Conservation (phyloP, 108 stramenopile species). For the Cyclotella choctawhatcheeana region DNA sequence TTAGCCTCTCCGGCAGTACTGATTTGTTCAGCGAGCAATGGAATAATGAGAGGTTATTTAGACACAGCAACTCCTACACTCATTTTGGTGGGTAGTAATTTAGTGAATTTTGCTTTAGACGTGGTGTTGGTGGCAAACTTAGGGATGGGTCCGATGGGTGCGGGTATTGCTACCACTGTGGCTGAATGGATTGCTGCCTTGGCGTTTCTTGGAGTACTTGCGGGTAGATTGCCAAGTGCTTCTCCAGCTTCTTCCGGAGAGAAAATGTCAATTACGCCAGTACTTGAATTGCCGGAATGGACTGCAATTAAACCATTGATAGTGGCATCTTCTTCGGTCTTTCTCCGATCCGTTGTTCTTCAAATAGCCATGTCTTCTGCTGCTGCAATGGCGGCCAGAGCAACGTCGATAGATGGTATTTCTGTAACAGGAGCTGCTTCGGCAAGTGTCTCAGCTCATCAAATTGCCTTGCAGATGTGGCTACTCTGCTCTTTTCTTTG, state of each 20-base stretch:
- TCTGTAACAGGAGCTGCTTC: constrained; percentile 54
- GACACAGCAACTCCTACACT: constrained; percentile 83
- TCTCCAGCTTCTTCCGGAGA: not conserved
- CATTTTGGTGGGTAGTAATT: constrained; percentile 72
- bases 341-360: constrained; percentile 71
- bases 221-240: constrained; percentile 66
- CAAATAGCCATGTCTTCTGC: constrained; percentile 77
- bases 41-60: constrained; percentile 84
- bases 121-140: constrained; percentile 61
- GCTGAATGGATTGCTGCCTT: constrained; percentile 85
- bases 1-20: constrained; percentile 85
- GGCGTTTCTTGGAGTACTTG: constrained; percentile 70
- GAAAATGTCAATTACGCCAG: constrained; percentile 40
- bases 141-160: constrained; percentile 78
- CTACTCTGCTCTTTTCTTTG: constrained; percentile 82
- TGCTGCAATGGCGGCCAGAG: constrained; percentile 80
- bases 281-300: constrained; percentile 75
- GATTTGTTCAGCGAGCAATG: constrained; percentile 78
- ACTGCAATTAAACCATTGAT: constrained; percentile 69
- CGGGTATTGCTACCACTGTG: constrained; percentile 85
- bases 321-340: constrained; percentile 80
- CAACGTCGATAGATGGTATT: constrained; percentile 29
- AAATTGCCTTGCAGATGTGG: constrained; percentile 88
- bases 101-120: constrained; percentile 77
- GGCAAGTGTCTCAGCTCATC: constrained; percentile 82